Conservation (phyloP, 1,284 basidiomycete species). For the Tilletia caries region DNA sequence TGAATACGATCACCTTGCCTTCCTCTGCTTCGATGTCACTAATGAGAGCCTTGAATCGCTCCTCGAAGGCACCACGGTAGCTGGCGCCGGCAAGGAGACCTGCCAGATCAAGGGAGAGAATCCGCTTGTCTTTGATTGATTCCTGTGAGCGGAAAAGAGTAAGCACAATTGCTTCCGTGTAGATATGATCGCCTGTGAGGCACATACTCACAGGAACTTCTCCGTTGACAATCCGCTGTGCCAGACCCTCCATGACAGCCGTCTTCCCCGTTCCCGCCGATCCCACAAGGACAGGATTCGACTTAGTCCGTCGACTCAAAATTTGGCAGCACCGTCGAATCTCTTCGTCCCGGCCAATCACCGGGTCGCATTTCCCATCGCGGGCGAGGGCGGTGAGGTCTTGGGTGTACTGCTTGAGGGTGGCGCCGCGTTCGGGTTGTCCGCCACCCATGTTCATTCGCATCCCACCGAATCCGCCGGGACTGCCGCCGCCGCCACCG, state of each 20-base stretch:
- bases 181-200: too few species aligned
- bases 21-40: slow-evolving; percentile 68
- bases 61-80: slow-evolving; percentile 84
- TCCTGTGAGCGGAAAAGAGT: slow-evolving; percentile 45
- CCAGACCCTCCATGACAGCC: slow-evolving; percentile 85
- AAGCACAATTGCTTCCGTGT: neutral
- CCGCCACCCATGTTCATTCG: slow-evolving; percentile 25
- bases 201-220: slow-evolving; percentile 68
- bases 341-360: slow-evolving; percentile 65
- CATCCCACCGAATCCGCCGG: slow-evolving; percentile 27
- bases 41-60: slow-evolving; percentile 81
- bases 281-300: slow-evolving; percentile 70
- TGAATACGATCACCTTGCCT: slow-evolving; percentile 68
- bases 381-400: slow-evolving; percentile 34
- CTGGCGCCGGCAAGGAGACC: slow-evolving; percentile 81
- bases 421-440: slow-evolving; percentile 24
- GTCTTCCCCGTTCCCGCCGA: slow-evolving; percentile 56
- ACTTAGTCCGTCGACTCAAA: slow-evolving; percentile 54
- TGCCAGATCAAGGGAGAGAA: slow-evolving; percentile 67
- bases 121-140: slow-evolving; percentile 55
- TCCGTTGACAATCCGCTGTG: slow-evolving; percentile 78
- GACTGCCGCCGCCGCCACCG: slow-evolving; percentile 17
- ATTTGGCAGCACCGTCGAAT: slow-evolving; percentile 84
- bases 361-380: slow-evolving; percentile 37
- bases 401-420: slow-evolving; percentile 30